Evolutionary conservation across 192 early-diverging fungal species (phyloP).

Genomic region (Entomortierella beljakovae): DNA sequence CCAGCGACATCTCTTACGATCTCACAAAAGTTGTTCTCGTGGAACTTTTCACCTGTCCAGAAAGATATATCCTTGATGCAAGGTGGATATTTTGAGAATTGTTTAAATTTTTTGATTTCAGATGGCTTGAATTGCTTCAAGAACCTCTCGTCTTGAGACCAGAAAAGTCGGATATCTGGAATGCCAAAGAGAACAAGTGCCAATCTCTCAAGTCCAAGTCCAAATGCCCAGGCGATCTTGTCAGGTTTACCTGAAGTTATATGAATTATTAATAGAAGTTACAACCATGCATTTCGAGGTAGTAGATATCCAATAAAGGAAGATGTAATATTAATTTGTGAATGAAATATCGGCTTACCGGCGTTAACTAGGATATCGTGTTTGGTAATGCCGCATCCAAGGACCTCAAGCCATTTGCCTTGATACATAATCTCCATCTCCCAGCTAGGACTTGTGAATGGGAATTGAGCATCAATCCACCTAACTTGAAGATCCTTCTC

Average conservation of each 20-base stretch:
- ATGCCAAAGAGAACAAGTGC: constrained; percentile 97
- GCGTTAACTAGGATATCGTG: constrained; percentile 84
- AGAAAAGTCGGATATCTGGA: constrained; percentile 97
- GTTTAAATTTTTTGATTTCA: constrained; percentile 79
- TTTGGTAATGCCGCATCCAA: constrained; percentile 92
- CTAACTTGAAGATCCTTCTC: constrained; percentile 81
- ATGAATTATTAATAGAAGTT: neutral
- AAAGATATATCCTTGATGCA: constrained; percentile 97
- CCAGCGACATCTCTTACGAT: constrained; percentile 92
- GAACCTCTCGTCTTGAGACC: constrained; percentile 91
- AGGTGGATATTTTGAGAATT: constrained; percentile 90
- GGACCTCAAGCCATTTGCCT: constrained; percentile 94
- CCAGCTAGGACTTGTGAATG: constrained; percentile 96
- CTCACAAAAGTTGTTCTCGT: constrained; percentile 96
- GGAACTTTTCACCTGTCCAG: constrained; percentile 77
- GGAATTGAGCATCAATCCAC: constrained; percentile 96
- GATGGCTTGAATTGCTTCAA: constrained; percentile 79
- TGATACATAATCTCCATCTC: constrained; percentile 96
- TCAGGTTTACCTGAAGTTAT: constrained; percentile 66
- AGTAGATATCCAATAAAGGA: too few relatives aligned
- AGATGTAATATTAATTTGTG: too few relatives aligned
- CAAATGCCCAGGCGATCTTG: constrained; percentile 97
- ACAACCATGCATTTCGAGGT: too few relatives aligned
- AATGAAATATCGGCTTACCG: too few relatives aligned
- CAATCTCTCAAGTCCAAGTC: constrained; percentile 95